phyloP scores from a whole-genome alignment of 257 asterid species.

The Scutellaria barbata region DNA sequence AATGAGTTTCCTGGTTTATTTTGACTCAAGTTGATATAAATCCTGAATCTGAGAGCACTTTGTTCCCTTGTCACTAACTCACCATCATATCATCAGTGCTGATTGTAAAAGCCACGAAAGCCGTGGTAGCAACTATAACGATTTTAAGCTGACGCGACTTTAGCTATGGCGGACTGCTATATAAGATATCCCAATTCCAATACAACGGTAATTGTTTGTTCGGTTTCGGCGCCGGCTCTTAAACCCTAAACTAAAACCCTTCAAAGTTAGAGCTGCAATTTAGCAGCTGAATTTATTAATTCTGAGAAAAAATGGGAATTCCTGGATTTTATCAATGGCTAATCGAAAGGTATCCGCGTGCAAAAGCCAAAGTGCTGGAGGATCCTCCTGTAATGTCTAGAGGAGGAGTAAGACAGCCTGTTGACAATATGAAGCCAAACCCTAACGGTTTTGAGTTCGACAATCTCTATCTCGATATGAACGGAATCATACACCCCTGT shows the following conservation, averaged over 20 bases:
- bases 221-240: neutral
- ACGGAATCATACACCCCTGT: slow-evolving; percentile 72
- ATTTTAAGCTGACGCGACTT: too few relatives aligned
- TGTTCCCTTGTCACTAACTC: too few relatives aligned
- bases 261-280: slow-evolving; percentile 16
- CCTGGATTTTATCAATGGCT: slow-evolving; percentile 68
- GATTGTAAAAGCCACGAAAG: too few relatives aligned
- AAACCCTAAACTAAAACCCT: slow-evolving; percentile 34
- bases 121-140: too few relatives aligned
- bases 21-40: too few relatives aligned
- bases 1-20: too few relatives aligned
- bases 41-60: too few relatives aligned
- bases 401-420: too few relatives aligned
- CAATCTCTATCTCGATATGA: slow-evolving; percentile 70
- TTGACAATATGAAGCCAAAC: slow-evolving; percentile 4
- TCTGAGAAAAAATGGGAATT: slow-evolving; percentile 52
- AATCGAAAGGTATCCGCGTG: slow-evolving; percentile 43
- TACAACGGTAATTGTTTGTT: neutral
- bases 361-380: slow-evolving; percentile 43
- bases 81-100: too few relatives aligned
- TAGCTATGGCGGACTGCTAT: too few relatives aligned
- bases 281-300: neutral
- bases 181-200: too few relatives aligned
- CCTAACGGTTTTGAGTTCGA: slow-evolving; percentile 63
- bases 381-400: too few relatives aligned